A percentile compares a stretch with the other conserved stretches of the same genome.
These are phyloP conservation scores for Blastocladiella britannica DNA, from an alignment of 192 early-diverging fungal species.

Conservation along the genomic window DNA sequence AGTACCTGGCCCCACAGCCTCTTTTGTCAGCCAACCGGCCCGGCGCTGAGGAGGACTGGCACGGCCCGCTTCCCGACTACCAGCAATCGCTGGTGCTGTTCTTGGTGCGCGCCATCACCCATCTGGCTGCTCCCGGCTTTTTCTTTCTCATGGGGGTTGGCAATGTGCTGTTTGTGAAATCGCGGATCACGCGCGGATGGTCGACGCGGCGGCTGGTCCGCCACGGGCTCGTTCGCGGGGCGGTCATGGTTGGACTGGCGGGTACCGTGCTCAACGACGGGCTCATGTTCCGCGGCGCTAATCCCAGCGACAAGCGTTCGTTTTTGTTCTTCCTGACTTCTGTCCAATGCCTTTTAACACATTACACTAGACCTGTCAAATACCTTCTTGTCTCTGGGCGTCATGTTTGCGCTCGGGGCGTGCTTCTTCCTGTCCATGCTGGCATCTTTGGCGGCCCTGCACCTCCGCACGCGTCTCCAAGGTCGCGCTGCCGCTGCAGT, in stretches of 20 bases:
- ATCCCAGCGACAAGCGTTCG: not conserved
- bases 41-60: not conserved
- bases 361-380: too few relatives aligned
- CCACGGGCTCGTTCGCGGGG: not conserved
- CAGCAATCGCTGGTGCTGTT: not conserved
- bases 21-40: too few relatives aligned
- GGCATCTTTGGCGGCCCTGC: too few relatives aligned
- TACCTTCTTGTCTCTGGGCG: too few relatives aligned
- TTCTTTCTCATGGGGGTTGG: not conserved
- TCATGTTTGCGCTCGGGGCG: too few relatives aligned
- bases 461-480: too few relatives aligned
- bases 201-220: not conserved
- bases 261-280: not conserved
- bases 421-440: too few relatives aligned
- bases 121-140: not conserved
- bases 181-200: not conserved
- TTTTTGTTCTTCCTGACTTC: too few relatives aligned
- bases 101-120: not conserved
- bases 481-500: too few relatives aligned
- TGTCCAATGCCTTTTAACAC: too few relatives aligned
- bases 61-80: not conserved
- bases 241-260: not conserved
- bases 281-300: not conserved
- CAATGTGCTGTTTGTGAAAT: not conserved
- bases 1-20: too few relatives aligned